Evolutionary conservation across 2,329 filamentous ascomycete species (phyloP), one percentile per base, ranked within the genome.

Genomic region (Arthrinium puccinioides): DNA sequence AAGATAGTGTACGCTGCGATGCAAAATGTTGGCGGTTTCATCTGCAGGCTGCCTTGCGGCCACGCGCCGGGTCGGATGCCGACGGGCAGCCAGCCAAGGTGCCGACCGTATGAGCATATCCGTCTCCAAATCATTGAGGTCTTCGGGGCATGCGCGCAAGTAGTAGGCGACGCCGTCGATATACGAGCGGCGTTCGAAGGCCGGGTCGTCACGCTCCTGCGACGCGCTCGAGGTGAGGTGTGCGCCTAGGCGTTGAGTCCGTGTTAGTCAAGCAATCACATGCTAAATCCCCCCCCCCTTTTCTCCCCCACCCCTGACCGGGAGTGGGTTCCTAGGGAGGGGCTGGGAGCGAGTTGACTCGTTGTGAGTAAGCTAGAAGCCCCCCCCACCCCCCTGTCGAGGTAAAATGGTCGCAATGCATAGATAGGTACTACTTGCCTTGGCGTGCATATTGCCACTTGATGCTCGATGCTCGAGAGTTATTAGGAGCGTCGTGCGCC

Each of bases 1-100:
- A 2, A 64, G 53, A 14, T 65, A 64, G 5, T 78, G 76, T 1
- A 81, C 67, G 4, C 69, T 55, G 20, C 73, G 70, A 51, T 83
- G 79, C 13, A 85, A 56, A 10, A 80, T 53, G 0, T 77, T 79
- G 25, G 55, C 55, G 19, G 47, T 45, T 38, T 33, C 41, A 10
- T 43, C 45, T 20, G 43, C 43, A 26, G 44, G 43, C 5, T 16
- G 41, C 41, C 48, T 19, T 7, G 38, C 30, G 4, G 26, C 34
- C 9, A 38, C 24, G 16, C 20, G n/a, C 2, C 32, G 35, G 11
- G 19, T 15, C 8, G 35, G 38, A 5, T 23, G 32, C 15, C 28
- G 37, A 7, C 32, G 37, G 15, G 21, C 30, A 6, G 41, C 38
- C 13, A 43, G 38, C 24, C 30, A 43, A 1, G 41, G 41, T 4